Percentiles rank a stretch among this genome's conserved stretches.
phyloP scores from a whole-genome alignment of 768 basidiomycete species.

The Suillus subluteus region DNA sequence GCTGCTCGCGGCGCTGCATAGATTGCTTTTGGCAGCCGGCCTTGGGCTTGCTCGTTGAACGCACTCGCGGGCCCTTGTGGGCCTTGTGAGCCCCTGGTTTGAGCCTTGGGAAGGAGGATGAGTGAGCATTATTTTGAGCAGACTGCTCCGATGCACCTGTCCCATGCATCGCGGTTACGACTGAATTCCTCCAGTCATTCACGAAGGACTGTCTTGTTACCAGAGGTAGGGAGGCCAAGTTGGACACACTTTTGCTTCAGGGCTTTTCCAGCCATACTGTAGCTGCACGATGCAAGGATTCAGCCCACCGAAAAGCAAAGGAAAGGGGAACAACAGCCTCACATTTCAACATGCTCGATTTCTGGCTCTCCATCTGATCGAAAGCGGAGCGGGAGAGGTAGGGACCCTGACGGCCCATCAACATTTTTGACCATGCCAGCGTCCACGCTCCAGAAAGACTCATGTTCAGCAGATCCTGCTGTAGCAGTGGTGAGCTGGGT shows the following conservation, averaged over 20 bases:
- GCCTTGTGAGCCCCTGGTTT: background rate
- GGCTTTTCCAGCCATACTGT: background rate
- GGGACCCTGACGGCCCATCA: too few species aligned
- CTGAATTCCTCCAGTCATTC: slow-evolving; percentile 1
- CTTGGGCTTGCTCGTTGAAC: too few species aligned
- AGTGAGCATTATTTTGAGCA: background rate
- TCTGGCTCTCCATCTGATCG: too few species aligned
- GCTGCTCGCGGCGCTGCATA: background rate
- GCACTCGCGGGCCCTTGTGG: slow-evolving; percentile 7
- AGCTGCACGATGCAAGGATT: background rate
- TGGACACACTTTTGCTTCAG: background rate
- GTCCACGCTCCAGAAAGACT: too few species aligned
- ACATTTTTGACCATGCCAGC: too few species aligned
- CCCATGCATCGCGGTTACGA: background rate
- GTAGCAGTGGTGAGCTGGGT: too few species aligned
- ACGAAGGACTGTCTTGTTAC: background rate
- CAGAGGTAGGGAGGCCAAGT: background rate
- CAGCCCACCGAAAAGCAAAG: too few species aligned
- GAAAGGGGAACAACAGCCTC: too few species aligned
- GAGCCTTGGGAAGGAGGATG: background rate
- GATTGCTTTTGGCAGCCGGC: background rate
- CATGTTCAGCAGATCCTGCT: too few species aligned
- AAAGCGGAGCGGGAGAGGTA: too few species aligned
- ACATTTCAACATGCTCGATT: too few species aligned
- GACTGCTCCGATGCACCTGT: background rate